A percentile compares a stretch with the other conserved stretches of the same genome.
These are phyloP conservation scores for Amauroascus niger DNA, from an alignment of 2,329 filamentous ascomycete genomes.

Conservation along the genomic window DNA sequence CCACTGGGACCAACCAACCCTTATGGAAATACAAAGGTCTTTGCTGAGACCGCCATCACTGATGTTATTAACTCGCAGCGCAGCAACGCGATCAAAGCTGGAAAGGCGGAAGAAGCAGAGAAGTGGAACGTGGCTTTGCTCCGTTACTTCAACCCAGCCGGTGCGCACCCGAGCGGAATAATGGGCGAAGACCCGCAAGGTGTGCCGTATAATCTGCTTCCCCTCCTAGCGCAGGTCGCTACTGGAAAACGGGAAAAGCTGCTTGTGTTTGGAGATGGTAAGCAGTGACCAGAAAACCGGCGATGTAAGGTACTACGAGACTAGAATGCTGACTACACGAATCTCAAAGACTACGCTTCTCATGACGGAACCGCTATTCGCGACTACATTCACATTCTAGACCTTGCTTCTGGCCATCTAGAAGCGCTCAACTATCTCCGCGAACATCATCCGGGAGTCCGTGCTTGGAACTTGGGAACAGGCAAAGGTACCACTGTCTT, in stretches of 20 bases:
- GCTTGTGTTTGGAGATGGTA: slow-evolving; percentile 86
- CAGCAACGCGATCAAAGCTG: slow-evolving; percentile 68
- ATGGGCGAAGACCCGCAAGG: slow-evolving; percentile 98
- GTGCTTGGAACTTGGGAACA: slow-evolving; percentile 93
- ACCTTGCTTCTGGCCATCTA: slow-evolving; percentile 76
- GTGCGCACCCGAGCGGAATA: slow-evolving; percentile 85
- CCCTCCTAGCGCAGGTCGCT: slow-evolving; percentile 87
- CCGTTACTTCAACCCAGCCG: slow-evolving; percentile 96
- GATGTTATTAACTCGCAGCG: slow-evolving; percentile 84
- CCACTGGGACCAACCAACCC: slow-evolving; percentile 94
- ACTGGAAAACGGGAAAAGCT: slow-evolving; percentile 92
- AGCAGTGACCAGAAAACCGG: slow-evolving; percentile 27
- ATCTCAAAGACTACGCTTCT: slow-evolving; percentile 70
- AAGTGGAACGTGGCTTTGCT: slow-evolving; percentile 90
- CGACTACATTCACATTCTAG: slow-evolving; percentile 95
- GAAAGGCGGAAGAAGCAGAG: slow-evolving; percentile 58
- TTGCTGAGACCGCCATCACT: slow-evolving; percentile 82
- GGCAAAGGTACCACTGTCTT: slow-evolving; percentile 92
- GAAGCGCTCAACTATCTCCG: slow-evolving; percentile 84
- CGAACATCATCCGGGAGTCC: slow-evolving; percentile 73
- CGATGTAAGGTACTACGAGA: not conserved
- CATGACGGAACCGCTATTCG: slow-evolving; percentile 88
- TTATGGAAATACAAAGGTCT: slow-evolving; percentile 92
- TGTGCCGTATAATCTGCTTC: slow-evolving; percentile 89
- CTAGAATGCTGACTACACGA: not conserved